phyloP scores from a whole-genome alignment of 495 filamentous ascomycete species.

The Paragyromitra xinjiangensis region DNA sequence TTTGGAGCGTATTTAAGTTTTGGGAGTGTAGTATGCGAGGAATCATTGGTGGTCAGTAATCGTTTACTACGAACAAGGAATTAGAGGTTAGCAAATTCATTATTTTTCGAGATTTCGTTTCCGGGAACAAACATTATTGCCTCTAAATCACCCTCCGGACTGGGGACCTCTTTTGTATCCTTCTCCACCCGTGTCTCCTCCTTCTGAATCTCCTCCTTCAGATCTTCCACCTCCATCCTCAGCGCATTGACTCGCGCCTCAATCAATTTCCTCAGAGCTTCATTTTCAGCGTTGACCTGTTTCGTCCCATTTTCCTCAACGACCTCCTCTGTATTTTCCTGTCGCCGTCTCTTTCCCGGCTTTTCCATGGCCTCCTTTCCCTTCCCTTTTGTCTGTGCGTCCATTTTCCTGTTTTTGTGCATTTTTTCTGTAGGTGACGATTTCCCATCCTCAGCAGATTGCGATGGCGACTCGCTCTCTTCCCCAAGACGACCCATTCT shows the following conservation, averaged over 20 bases:
- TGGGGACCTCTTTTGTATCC: constrained; percentile 5
- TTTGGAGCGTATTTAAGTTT: background rate
- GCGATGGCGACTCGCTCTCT: constrained; percentile 8
- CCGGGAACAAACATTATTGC: constrained; percentile 25
- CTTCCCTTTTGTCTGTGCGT: background rate
- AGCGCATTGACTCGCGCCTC: constrained; percentile 29
- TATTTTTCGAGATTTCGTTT: background rate
- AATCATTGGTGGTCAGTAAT: constrained; percentile 46
- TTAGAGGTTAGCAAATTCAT: constrained; percentile 6
- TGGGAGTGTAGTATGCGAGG: constrained; percentile 42
- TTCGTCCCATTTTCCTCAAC: background rate
- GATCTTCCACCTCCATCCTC: constrained; percentile 21
- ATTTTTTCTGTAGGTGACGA: background rate
- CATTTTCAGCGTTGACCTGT: background rate
- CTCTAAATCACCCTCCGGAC: constrained; percentile 22
- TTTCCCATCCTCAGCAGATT: constrained; percentile 16
- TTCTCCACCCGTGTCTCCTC: constrained; percentile 33
- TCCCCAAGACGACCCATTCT: constrained; percentile 5
- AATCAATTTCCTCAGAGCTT: constrained; percentile 24
- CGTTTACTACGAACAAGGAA: constrained; percentile 17
- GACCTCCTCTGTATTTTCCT: background rate
- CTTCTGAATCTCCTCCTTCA: constrained; percentile 23
- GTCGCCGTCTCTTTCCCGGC: background rate
- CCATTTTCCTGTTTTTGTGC: background rate
- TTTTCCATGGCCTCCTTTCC: background rate